Base-by-base conservation (phyloP, 331 rosid species). In the Pyrus hybrid region DNA sequence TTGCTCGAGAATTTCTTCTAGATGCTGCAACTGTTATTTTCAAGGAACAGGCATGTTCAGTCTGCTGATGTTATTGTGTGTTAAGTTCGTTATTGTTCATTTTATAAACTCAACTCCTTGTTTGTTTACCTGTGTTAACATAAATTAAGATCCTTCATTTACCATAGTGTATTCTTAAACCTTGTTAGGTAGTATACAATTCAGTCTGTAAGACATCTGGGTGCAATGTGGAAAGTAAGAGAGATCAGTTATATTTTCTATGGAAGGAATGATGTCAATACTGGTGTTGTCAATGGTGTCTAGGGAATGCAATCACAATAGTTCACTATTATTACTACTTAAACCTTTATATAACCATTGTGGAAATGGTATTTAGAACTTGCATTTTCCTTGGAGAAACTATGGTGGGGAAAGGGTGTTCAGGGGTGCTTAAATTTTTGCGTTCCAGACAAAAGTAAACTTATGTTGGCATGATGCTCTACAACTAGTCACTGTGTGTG, bases 11-110 rank as follows among this genome's bases (percentile, higher is more conserved):
- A 71, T 95, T 95, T 84, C 94, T 95, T 76, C 83, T 95, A 51
- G 98, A 92, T 82, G 98, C 97, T 77, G 99, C 99, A 68, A 87
- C 97, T 81, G 96, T 95, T 83, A 95, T 92, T 74, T 95, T 95
- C 70, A 95, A 95, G 85, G 99, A 95, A 79, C 99, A 95, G 96
- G 99, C 79, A 88, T 18, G 93, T 85, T 66, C 79, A 54, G 16
- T 71, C 35, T 84, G 66, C 72, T 7, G 74, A 72, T 71, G 20
- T 68, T 32, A 5, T 29, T 79, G 70, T 57, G 30, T 45, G 56
- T 65, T 68, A 21, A 17, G 58, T 71, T 33, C 63, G 37, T 68
- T 32, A 1, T 73, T 43, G 60, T 61, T 73, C 58, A 25, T 62
- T 62, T 11, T 30, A 72, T 72, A 41, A 25, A 61, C 13, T 16